Conservation (phyloP, 2,329 filamentous ascomycete genomes). For the Aspergillus floridensis region DNA sequence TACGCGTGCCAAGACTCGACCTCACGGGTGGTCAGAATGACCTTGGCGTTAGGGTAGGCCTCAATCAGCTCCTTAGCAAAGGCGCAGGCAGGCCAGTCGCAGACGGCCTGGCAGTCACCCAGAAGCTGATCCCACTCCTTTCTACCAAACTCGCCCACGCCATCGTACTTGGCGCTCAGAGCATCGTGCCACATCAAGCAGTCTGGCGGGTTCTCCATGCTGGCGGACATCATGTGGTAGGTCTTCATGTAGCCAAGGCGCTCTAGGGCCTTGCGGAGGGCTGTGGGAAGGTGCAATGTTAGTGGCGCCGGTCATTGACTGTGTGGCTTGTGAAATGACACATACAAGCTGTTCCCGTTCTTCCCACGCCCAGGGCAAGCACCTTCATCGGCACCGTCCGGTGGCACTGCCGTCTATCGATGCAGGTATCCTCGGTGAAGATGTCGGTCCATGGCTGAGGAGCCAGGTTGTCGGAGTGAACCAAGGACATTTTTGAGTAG, state of each 20-base stretch:
- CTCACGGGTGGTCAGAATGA: constrained; percentile 65
- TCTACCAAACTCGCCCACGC: constrained; percentile 60
- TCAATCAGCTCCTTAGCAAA: constrained; percentile 69
- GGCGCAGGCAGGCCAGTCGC: constrained; percentile 66
- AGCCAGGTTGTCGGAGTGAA: constrained; percentile 37
- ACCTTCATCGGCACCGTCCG: constrained; percentile 71
- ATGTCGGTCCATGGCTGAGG: constrained; percentile 44
- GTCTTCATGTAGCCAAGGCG: constrained; percentile 65
- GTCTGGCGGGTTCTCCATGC: constrained; percentile 66
- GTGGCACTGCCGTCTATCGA: constrained; percentile 64
- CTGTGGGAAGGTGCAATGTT: constrained; percentile 32
- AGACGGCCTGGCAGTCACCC: constrained; percentile 64
- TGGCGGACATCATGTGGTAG: constrained; percentile 72
- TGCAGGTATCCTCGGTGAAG: constrained; percentile 64
- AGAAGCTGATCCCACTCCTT: constrained; percentile 69
- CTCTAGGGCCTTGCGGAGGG: constrained; percentile 64
- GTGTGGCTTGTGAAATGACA: constrained; percentile 13
- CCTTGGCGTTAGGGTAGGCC: constrained; percentile 70
- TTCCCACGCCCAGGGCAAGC: constrained; percentile 65
- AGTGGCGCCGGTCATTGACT: constrained; percentile 6
- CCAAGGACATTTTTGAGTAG: constrained; percentile 32
- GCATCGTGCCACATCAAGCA: constrained; percentile 70
- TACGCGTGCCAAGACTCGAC: constrained; percentile 62
- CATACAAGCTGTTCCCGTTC: constrained; percentile 69
- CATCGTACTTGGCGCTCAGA: constrained; percentile 61